Evolutionary conservation across 805 yeast genomes (phyloP).

Genomic region (Candida dajiaensis): DNA sequence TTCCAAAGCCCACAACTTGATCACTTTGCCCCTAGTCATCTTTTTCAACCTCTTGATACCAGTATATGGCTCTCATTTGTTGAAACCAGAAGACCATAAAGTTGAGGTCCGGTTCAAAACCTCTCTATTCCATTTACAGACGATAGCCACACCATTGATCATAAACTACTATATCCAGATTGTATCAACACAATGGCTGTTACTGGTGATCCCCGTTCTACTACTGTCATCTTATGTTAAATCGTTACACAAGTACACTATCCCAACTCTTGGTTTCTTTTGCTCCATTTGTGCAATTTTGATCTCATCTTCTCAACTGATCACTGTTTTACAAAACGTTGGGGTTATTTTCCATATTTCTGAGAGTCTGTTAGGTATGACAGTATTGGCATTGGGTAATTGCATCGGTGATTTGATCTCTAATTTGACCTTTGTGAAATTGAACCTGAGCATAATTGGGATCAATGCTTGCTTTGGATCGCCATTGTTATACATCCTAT

Average conservation of each 20-base stretch:
- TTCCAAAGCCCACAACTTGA: not conserved
- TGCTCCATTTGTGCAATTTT: conserved; percentile 67
- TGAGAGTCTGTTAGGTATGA: conserved; percentile 79
- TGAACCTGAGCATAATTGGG: conserved; percentile 87
- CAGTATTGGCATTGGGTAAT: conserved; percentile 88
- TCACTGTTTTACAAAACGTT: conserved; percentile 54
- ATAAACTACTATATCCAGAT: not conserved
- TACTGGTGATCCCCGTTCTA: not conserved
- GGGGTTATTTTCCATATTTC: conserved; percentile 56
- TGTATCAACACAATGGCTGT: not conserved
- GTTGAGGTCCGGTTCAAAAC: not conserved
- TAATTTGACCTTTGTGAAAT: conserved; percentile 68
- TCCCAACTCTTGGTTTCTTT: conserved; percentile 54
- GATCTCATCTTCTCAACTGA: conserved; percentile 62
- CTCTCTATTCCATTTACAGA: not conserved
- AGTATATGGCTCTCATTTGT: not conserved
- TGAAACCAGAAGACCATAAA: not conserved
- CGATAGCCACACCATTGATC: conserved; percentile 1
- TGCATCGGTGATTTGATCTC: conserved; percentile 88
- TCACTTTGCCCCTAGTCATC: conserved; percentile 1
- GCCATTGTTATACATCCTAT: conserved; percentile 69
- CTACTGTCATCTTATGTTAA: not conserved
- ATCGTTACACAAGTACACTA: not conserved
- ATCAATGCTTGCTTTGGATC: conserved; percentile 96
- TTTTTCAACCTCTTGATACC: conserved; percentile 5